Evolutionary conservation across 352 stramenopile species (phyloP).

Genomic region (Pythium rhizo-oryzae): DNA sequence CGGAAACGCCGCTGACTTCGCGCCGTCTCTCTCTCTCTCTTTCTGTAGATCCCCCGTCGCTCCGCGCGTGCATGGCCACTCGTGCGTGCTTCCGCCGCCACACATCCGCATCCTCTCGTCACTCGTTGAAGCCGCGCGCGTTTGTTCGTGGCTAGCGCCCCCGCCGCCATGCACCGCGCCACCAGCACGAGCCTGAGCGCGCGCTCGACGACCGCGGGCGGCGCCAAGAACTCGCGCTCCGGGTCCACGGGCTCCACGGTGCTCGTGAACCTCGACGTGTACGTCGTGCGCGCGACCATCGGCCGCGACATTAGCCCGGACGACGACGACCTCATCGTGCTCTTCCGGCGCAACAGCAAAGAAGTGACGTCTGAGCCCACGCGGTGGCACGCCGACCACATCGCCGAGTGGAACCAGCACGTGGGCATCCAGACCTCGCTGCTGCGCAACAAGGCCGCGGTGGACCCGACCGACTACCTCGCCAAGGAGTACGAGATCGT

Average conservation of each 20-base stretch:
- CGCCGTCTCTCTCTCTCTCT: not conserved
- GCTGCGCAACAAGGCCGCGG: slow-evolving; percentile 47
- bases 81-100: not conserved
- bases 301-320: slow-evolving; percentile 68
- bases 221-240: slow-evolving; percentile 27
- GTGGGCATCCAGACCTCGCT: slow-evolving; percentile 79
- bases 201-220: slow-evolving; percentile 8
- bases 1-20: not conserved
- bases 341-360: slow-evolving; percentile 83
- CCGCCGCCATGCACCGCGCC: slow-evolving; percentile 15
- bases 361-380: slow-evolving; percentile 74
- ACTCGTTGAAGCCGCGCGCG: not conserved
- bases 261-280: slow-evolving; percentile 75
- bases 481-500: slow-evolving; percentile 86
- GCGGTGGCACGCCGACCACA: slow-evolving; percentile 66
- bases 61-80: not conserved
- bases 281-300: slow-evolving; percentile 72
- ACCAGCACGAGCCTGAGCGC: slow-evolving; percentile 12
- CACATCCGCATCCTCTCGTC: not conserved
- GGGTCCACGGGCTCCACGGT: slow-evolving; percentile 43
- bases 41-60: not conserved
- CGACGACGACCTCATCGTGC: slow-evolving; percentile 81
- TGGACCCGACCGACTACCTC: slow-evolving; percentile 45
- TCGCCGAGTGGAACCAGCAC: slow-evolving; percentile 80
- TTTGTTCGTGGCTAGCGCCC: too few species aligned